Percentiles rank a stretch among this genome's conserved stretches.
Conservation (phyloP, 139 green algal genomes). For the Raphidocelis subcapitata region DNA sequence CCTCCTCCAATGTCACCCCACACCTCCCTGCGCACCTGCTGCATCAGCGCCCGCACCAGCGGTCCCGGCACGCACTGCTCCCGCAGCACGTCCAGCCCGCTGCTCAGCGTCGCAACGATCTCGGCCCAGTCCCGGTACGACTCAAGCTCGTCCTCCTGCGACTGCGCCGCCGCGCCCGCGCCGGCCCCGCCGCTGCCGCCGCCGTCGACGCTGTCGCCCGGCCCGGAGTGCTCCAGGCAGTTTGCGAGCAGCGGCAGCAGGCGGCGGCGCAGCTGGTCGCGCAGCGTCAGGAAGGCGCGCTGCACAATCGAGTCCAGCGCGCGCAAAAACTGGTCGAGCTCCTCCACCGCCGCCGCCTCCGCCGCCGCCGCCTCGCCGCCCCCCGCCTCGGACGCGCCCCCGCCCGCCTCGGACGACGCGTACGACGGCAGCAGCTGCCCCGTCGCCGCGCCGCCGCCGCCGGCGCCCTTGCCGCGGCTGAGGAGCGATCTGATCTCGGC, state of each 20-base stretch:
- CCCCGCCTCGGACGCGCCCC: too few species aligned
- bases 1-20: too few species aligned
- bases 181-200: background rate
- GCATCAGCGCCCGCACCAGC: constrained; percentile 38
- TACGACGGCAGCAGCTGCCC: too few species aligned
- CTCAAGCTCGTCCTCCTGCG: constrained; percentile 1
- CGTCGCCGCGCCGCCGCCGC: too few species aligned
- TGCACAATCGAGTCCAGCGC: constrained; percentile 43
- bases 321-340: constrained; percentile 10
- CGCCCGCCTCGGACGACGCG: too few species aligned
- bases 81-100: constrained; percentile 32
- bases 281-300: background rate
- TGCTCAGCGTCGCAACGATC: constrained; percentile 39
- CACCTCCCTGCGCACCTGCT: constrained; percentile 40
- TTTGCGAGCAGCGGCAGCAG: constrained; percentile 19
- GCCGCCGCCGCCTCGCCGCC: background rate
- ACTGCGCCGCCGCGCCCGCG: background rate
- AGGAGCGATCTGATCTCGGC: too few species aligned
- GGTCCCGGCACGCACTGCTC: constrained; percentile 39
- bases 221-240: constrained; percentile 3
- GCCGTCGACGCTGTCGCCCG: background rate
- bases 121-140: constrained; percentile 33
- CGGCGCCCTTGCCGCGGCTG: too few species aligned
- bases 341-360: background rate
- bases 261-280: constrained; percentile 23